phyloP scores from a whole-genome alignment of 1,284 basidiomycete genomes.

The Athelia psychrophila region DNA sequence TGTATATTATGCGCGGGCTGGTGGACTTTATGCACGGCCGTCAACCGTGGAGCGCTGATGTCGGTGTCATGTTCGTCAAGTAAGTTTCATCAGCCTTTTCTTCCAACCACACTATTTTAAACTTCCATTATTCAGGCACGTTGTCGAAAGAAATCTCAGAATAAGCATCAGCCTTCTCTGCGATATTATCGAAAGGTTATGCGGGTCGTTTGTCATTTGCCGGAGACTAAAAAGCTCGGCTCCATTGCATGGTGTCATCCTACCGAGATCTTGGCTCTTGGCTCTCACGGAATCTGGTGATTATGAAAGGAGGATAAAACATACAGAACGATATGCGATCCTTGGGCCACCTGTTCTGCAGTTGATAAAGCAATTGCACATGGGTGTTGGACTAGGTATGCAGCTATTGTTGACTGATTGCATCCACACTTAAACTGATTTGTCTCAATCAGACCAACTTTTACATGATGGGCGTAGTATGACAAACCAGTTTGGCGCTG shows the following conservation, averaged over 20 bases:
- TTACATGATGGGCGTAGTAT: not conserved
- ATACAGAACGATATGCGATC: not conserved
- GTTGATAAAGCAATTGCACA: not conserved
- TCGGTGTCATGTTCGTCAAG: not conserved
- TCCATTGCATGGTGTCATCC: not conserved
- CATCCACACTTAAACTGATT: not conserved
- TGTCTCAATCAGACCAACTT: not conserved
- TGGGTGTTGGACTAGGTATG: not conserved
- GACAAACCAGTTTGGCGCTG: not conserved
- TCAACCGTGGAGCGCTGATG: not conserved
- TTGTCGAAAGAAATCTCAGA: not conserved
- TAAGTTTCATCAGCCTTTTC: not conserved
- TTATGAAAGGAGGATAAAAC: not conserved
- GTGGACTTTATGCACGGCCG: not conserved
- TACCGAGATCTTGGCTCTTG: not conserved
- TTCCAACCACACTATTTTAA: not conserved
- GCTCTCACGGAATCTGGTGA: not conserved
- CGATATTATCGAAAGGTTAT: not conserved
- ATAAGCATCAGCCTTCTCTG: conserved; percentile 1
- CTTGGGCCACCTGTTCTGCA: not conserved
- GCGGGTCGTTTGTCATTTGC: not conserved
- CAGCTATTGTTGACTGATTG: not conserved
- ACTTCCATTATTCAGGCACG: too few relatives aligned
- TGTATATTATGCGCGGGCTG: not conserved
- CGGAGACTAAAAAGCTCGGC: not conserved